These are phyloP conservation scores for Quercus glauca DNA, from an alignment of 306 rosid genomes.

Conservation along the genomic window DNA sequence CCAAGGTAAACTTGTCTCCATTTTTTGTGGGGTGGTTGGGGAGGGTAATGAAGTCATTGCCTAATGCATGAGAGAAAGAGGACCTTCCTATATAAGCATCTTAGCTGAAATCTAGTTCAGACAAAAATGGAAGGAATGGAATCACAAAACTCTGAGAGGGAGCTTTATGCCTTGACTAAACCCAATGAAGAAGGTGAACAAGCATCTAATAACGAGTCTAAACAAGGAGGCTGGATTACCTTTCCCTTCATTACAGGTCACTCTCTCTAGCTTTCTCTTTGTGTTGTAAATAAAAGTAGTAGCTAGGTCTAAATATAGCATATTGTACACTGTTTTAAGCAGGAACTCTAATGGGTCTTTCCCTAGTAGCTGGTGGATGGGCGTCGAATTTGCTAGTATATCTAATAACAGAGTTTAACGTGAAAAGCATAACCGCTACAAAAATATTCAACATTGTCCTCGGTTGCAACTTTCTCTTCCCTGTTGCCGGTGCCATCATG, in stretches of 20 bases:
- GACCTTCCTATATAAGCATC: too few relatives aligned
- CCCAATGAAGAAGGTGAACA: not conserved
- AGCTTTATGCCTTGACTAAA: not conserved
- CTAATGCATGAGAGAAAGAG: too few relatives aligned
- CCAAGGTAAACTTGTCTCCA: too few relatives aligned
- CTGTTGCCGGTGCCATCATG: slow-evolving; percentile 32
- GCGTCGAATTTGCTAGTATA: slow-evolving; percentile 34
- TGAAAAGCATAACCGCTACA: slow-evolving; percentile 37
- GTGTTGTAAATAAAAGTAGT: not conserved
- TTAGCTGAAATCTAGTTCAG: not conserved
- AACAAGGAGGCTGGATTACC: slow-evolving; percentile 42
- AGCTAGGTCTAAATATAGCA: not conserved
- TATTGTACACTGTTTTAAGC: not conserved
- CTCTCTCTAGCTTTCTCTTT: not conserved
- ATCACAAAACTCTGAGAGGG: not conserved
- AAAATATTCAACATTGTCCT: slow-evolving; percentile 30
- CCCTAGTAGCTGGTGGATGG: slow-evolving; percentile 35
- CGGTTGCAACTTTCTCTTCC: slow-evolving; percentile 34
- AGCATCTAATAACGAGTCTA: not conserved
- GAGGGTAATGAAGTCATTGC: too few relatives aligned
- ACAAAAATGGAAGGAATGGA: not conserved
- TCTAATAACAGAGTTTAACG: slow-evolving; percentile 34
- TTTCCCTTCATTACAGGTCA: slow-evolving; percentile 45
- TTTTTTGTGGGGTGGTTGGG: too few relatives aligned
- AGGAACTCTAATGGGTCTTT: slow-evolving; percentile 29